Conservation (phyloP, 192 early-diverging fungal genomes). For the Polychytrium aggregatum region DNA sequence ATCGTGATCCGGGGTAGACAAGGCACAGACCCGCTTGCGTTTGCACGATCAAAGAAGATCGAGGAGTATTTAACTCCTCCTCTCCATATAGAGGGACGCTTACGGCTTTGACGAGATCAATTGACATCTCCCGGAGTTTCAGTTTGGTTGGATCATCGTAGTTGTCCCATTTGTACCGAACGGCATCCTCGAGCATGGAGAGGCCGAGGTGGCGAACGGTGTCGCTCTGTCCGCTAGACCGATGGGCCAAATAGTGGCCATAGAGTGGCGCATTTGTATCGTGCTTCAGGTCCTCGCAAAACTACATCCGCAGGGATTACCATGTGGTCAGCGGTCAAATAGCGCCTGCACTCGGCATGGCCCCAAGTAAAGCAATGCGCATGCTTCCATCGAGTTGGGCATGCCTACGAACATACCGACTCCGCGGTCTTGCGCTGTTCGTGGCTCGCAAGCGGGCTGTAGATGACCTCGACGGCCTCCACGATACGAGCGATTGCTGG, state of each 20-base stretch:
- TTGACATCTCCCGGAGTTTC: slow-evolving; percentile 22
- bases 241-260: slow-evolving; percentile 42
- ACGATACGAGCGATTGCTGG: too few species aligned
- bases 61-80: background rate
- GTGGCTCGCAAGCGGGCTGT: slow-evolving; percentile 26
- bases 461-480: slow-evolving; percentile 32
- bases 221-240: slow-evolving; percentile 32
- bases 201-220: slow-evolving; percentile 49
- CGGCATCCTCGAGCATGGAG: slow-evolving; percentile 38
- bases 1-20: background rate
- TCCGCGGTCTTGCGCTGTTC: slow-evolving; percentile 29
- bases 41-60: slow-evolving; percentile 5
- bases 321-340: background rate
- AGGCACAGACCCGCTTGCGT: slow-evolving; percentile 9
- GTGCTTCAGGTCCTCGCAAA: slow-evolving; percentile 35
- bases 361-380: background rate
- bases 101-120: slow-evolving; percentile 19
- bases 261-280: slow-evolving; percentile 31
- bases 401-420: slow-evolving; percentile 17
- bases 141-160: slow-evolving; percentile 16
- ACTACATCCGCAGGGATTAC: slow-evolving; percentile 13
- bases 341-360: background rate
- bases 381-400: too few species aligned
- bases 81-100: background rate
- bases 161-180: slow-evolving; percentile 46